A percentile compares a stretch with the other conserved stretches of the same genome.
Conservation (phyloP, 192 early-diverging fungal genomes). For the Paraglomus occultum region DNA sequence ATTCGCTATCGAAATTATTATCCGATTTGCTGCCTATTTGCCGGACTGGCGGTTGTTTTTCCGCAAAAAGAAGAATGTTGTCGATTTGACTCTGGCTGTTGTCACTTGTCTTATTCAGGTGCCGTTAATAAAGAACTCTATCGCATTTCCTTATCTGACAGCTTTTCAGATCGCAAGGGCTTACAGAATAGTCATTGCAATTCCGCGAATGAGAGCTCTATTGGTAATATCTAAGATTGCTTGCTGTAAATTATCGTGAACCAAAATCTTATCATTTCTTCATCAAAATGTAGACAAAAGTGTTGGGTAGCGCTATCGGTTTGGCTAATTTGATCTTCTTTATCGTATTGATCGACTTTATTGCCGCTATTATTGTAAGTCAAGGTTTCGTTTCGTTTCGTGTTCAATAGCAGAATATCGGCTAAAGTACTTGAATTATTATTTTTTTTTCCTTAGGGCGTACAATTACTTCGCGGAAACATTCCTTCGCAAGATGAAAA, state of each 20-base stretch:
- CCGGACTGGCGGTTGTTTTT: conserved; percentile 43
- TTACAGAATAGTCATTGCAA: conserved; percentile 50
- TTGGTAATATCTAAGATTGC: conserved; percentile 40
- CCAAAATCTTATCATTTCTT: neutral
- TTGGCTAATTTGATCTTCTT: conserved; percentile 58
- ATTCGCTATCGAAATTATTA: conserved; percentile 48
- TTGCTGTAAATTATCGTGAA: neutral
- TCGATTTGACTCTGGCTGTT: conserved; percentile 48
- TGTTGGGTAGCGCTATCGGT: conserved; percentile 57
- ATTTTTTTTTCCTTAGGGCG: conserved; percentile 26
- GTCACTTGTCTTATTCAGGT: conserved; percentile 52
- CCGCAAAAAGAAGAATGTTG: conserved; percentile 39
- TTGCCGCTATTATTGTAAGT: conserved; percentile 54
- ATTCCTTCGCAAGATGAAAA: conserved; percentile 23
- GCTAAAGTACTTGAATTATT: conserved; percentile 25
- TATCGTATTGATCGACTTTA: conserved; percentile 47
- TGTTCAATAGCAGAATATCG: conserved; percentile 18
- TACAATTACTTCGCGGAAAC: conserved; percentile 42
- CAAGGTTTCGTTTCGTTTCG: conserved; percentile 34
- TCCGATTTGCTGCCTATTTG: conserved; percentile 40
- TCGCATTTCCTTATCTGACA: conserved; percentile 49
- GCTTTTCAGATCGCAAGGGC: conserved; percentile 53
- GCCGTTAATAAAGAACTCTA: conserved; percentile 42
- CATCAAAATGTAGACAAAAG: conserved; percentile 39
- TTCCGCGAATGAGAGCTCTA: conserved; percentile 43